A percentile compares a stretch with the other conserved stretches of the same genome.
Conservation (phyloP, 2,329 filamentous ascomycete species). For the Trichoderma sp. region DNA sequence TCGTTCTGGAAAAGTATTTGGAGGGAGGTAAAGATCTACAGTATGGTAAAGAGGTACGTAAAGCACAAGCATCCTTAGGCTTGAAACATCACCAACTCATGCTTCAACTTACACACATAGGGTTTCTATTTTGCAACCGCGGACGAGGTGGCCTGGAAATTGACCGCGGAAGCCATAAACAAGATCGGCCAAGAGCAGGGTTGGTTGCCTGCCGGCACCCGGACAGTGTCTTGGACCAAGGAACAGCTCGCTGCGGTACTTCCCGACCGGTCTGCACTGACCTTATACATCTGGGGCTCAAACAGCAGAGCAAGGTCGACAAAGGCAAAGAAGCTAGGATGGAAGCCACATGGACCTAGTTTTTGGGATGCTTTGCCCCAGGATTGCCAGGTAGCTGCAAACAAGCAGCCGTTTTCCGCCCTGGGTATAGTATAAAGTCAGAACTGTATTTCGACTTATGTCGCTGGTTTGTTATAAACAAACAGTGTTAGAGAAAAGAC, state of each 20-base stretch:
- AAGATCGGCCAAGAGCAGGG: neutral
- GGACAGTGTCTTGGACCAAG: neutral
- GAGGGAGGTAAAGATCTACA: neutral
- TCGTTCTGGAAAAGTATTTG: neutral
- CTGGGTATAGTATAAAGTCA: neutral
- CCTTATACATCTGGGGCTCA: neutral
- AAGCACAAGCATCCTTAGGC: neutral
- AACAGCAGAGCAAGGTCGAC: neutral
- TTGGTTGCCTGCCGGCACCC: neutral
- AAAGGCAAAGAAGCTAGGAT: neutral
- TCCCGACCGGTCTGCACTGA: neutral
- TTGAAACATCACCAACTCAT: neutral
- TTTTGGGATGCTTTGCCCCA: neutral
- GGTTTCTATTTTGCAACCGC: neutral
- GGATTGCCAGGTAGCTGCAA: neutral
- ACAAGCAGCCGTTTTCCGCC: neutral
- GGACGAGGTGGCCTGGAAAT: neutral
- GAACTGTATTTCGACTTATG: neutral
- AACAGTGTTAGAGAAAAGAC: neutral
- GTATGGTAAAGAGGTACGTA: neutral
- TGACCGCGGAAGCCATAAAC: neutral
- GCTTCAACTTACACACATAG: neutral
- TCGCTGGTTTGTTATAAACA: neutral
- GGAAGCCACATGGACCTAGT: neutral
- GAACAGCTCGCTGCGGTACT: neutral